A percentile compares a stretch with the other conserved stretches of the same genome.
Conservation (phyloP, 1,139 yeast genomes). For the Geotrichum candidum region DNA sequence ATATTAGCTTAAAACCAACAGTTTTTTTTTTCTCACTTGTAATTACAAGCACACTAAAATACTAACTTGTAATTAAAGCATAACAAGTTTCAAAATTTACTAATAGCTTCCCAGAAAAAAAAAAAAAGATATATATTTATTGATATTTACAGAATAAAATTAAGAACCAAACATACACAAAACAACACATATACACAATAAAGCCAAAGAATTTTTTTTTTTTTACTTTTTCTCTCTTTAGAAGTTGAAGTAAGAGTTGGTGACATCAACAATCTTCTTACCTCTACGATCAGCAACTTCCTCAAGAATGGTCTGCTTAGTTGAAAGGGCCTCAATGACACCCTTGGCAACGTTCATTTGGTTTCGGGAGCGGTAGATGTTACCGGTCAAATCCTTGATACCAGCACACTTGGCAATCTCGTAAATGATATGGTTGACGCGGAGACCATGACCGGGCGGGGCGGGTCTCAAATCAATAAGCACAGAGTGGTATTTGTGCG, state of each 20-base stretch:
- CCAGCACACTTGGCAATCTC: constrained; percentile 95
- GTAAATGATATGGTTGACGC: constrained; percentile 86
- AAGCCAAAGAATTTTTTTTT: not conserved
- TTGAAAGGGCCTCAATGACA: constrained; percentile 73
- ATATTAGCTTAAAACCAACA: too few species aligned
- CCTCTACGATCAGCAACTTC: constrained; percentile 92
- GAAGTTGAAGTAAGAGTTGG: constrained; percentile 66
- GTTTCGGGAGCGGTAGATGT: constrained; percentile 86
- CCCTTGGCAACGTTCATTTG: constrained; percentile 93
- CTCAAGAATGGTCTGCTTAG: constrained; percentile 71
- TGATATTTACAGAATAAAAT: constrained; percentile 3
- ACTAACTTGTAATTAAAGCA: too few species aligned
- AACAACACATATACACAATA: not conserved
- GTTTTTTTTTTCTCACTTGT: too few species aligned
- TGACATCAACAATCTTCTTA: constrained; percentile 87
- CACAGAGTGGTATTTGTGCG: constrained; percentile 82
- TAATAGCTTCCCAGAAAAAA: too few species aligned
- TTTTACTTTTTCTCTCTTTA: constrained; percentile 11
- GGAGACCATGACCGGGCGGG: constrained; percentile 88
- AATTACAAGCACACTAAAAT: too few species aligned
- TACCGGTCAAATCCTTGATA: constrained; percentile 86
- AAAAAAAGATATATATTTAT: not conserved
- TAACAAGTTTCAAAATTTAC: too few species aligned
- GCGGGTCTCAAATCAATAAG: constrained; percentile 76
- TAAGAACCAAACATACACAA: not conserved